phyloP scores from a whole-genome alignment of 306 rosid species.

The Cotoneaster glaucophyllus region DNA sequence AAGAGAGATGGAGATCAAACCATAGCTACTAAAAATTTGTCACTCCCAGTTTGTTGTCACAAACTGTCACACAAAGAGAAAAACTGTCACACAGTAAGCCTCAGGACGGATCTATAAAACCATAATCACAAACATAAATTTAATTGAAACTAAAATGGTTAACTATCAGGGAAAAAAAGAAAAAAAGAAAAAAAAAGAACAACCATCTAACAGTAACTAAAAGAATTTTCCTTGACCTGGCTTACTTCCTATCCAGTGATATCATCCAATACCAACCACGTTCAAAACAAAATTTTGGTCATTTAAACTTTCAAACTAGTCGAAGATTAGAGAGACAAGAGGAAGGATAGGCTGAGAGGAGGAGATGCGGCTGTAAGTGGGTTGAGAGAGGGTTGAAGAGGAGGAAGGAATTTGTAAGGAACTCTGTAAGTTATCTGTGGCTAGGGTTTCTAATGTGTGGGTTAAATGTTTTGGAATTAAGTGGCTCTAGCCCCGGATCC shows the following conservation, averaged over 20 bases:
- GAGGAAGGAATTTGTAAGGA: background rate
- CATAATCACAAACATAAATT: background rate
- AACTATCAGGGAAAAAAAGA: background rate
- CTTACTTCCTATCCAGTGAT: background rate
- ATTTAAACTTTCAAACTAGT: background rate
- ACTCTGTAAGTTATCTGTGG: background rate
- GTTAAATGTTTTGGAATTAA: background rate
- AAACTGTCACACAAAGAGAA: background rate
- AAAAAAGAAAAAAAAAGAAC: background rate
- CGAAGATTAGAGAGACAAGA: background rate
- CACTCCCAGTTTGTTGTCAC: background rate
- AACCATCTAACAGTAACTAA: background rate
- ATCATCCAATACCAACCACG: background rate
- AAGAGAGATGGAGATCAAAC: background rate
- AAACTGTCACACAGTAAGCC: background rate
- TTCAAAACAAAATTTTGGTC: background rate
- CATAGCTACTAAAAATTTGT: constrained; percentile 9
- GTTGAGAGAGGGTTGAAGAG: background rate
- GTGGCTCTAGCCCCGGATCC: background rate
- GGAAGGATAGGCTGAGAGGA: background rate
- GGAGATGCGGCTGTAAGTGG: background rate
- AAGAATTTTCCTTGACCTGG: background rate
- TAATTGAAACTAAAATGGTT: background rate
- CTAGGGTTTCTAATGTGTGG: background rate
- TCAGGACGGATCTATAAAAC: background rate